Evolutionary conservation across 345 rosid genomes (phyloP).

Genomic region (Boechera stricta): DNA sequence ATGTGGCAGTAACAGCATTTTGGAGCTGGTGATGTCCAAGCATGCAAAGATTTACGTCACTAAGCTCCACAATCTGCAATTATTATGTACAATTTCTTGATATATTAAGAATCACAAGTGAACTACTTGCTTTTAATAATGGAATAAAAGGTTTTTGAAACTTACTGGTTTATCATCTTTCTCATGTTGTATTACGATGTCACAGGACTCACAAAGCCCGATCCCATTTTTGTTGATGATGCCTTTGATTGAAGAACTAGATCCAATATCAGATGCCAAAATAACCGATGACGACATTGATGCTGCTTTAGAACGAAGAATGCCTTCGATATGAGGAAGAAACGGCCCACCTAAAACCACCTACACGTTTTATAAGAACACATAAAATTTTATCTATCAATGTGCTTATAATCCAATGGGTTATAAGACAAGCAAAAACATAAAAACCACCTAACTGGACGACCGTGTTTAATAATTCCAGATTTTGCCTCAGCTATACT

Average conservation of each 20-base stretch:
- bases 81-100: background rate
- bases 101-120: background rate
- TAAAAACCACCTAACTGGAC: constrained; percentile 86
- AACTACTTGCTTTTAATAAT: background rate
- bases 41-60: constrained; percentile 67
- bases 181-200: constrained; percentile 55
- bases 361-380: constrained; percentile 12
- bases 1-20: constrained; percentile 83
- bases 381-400: background rate
- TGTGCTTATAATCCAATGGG: background rate
- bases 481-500: constrained; percentile 86
- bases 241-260: constrained; percentile 57
- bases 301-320: constrained; percentile 69
- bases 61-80: constrained; percentile 65
- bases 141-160: constrained; percentile 5
- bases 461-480: constrained; percentile 71
- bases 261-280: constrained; percentile 65
- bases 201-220: constrained; percentile 67
- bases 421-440: background rate
- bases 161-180: constrained; percentile 61
- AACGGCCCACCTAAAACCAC: constrained; percentile 78
- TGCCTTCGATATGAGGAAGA: constrained; percentile 67
- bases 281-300: constrained; percentile 60
- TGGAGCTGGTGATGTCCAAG: constrained; percentile 92
- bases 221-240: constrained; percentile 46